Percentiles rank a stretch among this genome's conserved stretches.
phyloP scores from a whole-genome alignment of 768 basidiomycete species.

The Suillus paluster region DNA sequence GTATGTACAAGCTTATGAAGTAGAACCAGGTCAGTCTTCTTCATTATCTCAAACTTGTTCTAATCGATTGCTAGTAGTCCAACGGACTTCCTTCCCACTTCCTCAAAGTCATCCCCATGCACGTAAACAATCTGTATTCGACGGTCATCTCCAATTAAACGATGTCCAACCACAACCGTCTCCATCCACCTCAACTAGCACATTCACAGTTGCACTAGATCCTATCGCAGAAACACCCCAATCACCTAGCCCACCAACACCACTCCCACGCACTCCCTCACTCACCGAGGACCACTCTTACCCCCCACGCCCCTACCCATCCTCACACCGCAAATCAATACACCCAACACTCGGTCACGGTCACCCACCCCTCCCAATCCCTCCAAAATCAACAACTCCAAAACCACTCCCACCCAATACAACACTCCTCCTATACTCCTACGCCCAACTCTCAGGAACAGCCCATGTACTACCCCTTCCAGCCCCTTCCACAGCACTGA shows the following conservation, averaged over 20 bases:
- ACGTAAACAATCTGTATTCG: slow-evolving; percentile 70
- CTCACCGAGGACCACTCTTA: slow-evolving; percentile 39
- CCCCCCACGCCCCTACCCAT: slow-evolving; percentile 28
- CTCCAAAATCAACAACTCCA: slow-evolving; percentile 17
- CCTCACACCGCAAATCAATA: slow-evolving; percentile 38
- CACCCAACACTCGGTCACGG: slow-evolving; percentile 55
- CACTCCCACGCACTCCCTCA: slow-evolving; percentile 30
- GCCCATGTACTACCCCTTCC: slow-evolving; percentile 65
- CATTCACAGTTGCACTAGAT: slow-evolving; percentile 53
- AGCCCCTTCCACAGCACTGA: slow-evolving; percentile 48
- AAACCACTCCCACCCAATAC: slow-evolving; percentile 55
- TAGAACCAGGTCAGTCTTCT: slow-evolving; percentile 24
- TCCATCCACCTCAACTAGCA: slow-evolving; percentile 44
- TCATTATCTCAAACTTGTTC: not conserved
- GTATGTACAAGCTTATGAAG: slow-evolving; percentile 37
- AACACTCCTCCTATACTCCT: slow-evolving; percentile 83
- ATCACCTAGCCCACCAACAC: slow-evolving; percentile 41
- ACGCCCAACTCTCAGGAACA: slow-evolving; percentile 78
- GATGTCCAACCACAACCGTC: slow-evolving; percentile 31
- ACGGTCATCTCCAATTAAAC: slow-evolving; percentile 46
- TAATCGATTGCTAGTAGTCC: slow-evolving; percentile 41
- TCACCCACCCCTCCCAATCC: slow-evolving; percentile 30
- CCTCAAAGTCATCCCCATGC: slow-evolving; percentile 75
- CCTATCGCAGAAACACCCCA: slow-evolving; percentile 50
- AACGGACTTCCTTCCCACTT: slow-evolving; percentile 55